Percentiles rank a stretch among this genome's conserved stretches.
Conservation (phyloP, 1,284 basidiomycete species). For the Inonotus obliquus region DNA sequence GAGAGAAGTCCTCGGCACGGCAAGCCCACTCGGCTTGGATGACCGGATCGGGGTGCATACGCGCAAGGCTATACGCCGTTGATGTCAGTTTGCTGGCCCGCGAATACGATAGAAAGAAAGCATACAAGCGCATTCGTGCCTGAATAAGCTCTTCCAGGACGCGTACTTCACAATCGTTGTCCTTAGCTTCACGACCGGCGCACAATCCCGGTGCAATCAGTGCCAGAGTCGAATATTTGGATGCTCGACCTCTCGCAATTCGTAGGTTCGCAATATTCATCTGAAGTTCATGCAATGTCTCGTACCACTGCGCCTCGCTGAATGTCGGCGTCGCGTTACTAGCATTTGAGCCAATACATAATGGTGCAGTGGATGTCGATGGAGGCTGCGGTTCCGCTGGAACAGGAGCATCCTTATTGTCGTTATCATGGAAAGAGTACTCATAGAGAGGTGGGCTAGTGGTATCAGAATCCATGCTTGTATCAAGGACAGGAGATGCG, state of each 20-base stretch:
- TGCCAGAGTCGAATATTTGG: not conserved
- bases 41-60: constrained; percentile 4
- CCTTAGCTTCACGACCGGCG: not conserved
- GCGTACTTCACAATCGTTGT: not conserved
- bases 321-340: not conserved
- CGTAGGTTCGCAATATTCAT: not conserved
- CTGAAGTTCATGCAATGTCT: not conserved
- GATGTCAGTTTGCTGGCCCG: not conserved
- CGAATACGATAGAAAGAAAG: not conserved
- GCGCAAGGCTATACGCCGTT: not conserved
- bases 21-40: not conserved
- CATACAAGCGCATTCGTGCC: constrained; percentile 5
- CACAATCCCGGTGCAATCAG: not conserved
- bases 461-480: too few relatives aligned
- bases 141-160: constrained; percentile 7
- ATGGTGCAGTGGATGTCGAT: too few relatives aligned
- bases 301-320: not conserved
- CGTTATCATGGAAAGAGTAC: not conserved
- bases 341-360: too few relatives aligned
- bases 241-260: not conserved
- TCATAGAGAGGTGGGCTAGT: not conserved
- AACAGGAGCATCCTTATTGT: not conserved
- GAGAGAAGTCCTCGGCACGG: constrained; percentile 1
- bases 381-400: too few relatives aligned
- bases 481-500: too few relatives aligned